Evolutionary conservation across 345 rosid genomes (phyloP), one percentile per base, ranked within the genome.

Genomic region (Mercurialis annua): DNA sequence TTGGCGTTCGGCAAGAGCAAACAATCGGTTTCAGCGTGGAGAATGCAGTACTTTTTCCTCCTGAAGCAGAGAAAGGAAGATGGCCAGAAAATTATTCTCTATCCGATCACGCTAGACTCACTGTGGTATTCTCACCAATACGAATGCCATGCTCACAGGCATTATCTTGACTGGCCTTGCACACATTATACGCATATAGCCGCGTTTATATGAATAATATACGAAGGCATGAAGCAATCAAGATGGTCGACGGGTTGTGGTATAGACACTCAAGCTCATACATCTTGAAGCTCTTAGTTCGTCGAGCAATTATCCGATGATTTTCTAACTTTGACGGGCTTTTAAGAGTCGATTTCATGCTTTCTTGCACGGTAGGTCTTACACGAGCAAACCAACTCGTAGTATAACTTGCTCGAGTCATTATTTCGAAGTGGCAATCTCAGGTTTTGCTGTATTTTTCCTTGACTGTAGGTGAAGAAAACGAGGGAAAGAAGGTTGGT

Each of bases 21-120:
- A 77, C 81, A n/a, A 75, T 89, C 18, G 96, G 97, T 70, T 81
- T 90, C 66, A 81, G 80, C 30, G 88, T 90, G 66, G 85, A 88
- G 69, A 84, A 83, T 76, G 98, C 97, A 6, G 80, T 77, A 71
- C 83, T 93, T 59, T 93, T 83, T 63, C 98, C 98, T 2, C 78
- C 78, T 43, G 98, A 93, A 83, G 94, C 80, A 64, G 98, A 93
- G 83, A 89, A 79, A 74, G 97, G 97, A 69, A 74, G 73, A 68
- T 93, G 98, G 96, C 98, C 98, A 0, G 96, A 90, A 64, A 81
- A 83, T 69, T 88, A 90, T 75, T 87, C 77, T 47, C 88, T 93
- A 18, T 93, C 96, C 0, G 98, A 93, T 74, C 98, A 93, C 64
- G 97, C 97, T 40, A 81, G 90, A 30, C 97, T 90, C 62, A 89